A percentile compares a stretch with the other conserved stretches of the same genome.
Conservation (phyloP, 2,329 filamentous ascomycete species). For the Epichloe amarillans region DNA sequence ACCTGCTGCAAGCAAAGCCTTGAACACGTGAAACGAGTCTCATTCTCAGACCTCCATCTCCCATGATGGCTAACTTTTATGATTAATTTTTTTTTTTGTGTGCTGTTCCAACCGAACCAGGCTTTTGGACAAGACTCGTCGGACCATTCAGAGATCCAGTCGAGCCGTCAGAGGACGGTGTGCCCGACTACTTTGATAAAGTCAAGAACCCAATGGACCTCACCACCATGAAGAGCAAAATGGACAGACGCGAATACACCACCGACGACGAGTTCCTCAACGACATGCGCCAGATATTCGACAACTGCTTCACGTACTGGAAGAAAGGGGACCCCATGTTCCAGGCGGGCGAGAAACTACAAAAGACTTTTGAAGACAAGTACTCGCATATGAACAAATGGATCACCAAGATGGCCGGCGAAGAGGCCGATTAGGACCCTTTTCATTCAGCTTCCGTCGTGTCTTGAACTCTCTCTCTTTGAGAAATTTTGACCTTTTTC, state of each 20-base stretch:
- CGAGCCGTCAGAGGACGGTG: slow-evolving; percentile 40
- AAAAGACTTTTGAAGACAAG: slow-evolving; percentile 46
- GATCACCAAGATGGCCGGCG: slow-evolving; percentile 38
- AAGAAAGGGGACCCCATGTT: slow-evolving; percentile 41
- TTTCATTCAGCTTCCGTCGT: neutral
- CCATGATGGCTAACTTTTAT: neutral
- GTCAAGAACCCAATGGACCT: slow-evolving; percentile 51
- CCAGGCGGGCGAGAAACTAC: slow-evolving; percentile 40
- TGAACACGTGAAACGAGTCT: neutral
- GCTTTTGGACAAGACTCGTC: slow-evolving; percentile 54
- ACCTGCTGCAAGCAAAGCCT: neutral
- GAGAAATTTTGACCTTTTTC: too few relatives aligned
- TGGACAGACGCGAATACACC: slow-evolving; percentile 39
- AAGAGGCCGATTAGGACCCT: slow-evolving; percentile 16
- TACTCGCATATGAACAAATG: slow-evolving; percentile 46
- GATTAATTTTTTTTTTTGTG: neutral
- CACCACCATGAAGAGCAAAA: slow-evolving; percentile 44
- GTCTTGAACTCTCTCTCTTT: too few relatives aligned
- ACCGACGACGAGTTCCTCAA: slow-evolving; percentile 38
- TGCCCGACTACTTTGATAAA: slow-evolving; percentile 49
- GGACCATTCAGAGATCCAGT: slow-evolving; percentile 49
- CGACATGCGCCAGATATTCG: slow-evolving; percentile 49
- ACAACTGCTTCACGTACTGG: slow-evolving; percentile 54
- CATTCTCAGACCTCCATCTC: neutral
- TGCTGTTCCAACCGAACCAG: slow-evolving; percentile 18